These are phyloP conservation scores for Morella rubra DNA, from an alignment of 306 rosid species.

Conservation along the genomic window DNA sequence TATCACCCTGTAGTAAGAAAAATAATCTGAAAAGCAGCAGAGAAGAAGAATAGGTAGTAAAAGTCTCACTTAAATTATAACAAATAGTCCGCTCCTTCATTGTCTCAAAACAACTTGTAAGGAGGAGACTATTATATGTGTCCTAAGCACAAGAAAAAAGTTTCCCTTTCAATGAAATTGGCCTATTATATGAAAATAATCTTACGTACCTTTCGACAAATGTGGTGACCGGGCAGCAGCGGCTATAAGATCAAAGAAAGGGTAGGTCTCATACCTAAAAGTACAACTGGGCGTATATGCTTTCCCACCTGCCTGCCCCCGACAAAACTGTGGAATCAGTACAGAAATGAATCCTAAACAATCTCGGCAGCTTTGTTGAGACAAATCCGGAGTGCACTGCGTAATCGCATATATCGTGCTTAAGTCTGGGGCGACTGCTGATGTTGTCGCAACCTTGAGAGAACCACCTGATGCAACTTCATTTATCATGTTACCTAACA, in stretches of 20 bases:
- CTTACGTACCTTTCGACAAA: neutral
- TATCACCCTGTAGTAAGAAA: too few species aligned
- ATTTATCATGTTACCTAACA: neutral
- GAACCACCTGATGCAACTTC: neutral
- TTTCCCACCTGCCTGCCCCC: neutral
- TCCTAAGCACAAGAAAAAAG: too few species aligned
- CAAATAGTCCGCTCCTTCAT: too few species aligned
- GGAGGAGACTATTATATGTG: too few species aligned
- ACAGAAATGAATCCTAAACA: neutral
- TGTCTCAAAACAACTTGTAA: too few species aligned
- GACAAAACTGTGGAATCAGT: neutral
- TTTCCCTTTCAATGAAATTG: neutral
- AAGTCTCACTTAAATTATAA: too few species aligned
- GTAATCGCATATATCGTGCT: constrained; percentile 1
- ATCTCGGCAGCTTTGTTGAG: neutral
- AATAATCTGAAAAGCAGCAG: too few species aligned
- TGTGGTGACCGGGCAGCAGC: too few species aligned
- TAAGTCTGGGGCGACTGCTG: neutral
- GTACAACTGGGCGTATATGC: constrained; percentile 18
- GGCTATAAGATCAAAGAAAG: neutral
- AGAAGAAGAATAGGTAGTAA: neutral
- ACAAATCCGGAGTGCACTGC: constrained; percentile 28
- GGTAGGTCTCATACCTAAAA: neutral
- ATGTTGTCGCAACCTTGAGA: neutral
- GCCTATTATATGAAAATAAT: neutral